Conservation (phyloP, 78 protist genomes). For the Dictyostelium purpureum region DNA sequence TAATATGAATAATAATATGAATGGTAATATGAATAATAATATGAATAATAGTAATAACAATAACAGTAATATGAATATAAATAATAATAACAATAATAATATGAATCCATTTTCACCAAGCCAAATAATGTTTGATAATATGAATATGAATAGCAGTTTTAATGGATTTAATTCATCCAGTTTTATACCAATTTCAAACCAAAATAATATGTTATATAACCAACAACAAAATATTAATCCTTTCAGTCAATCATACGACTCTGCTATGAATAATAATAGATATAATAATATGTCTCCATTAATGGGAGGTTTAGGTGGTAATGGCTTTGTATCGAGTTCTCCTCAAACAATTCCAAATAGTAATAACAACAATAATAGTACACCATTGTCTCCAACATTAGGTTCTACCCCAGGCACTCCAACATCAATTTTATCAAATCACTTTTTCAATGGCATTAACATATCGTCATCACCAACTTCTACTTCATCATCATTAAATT, state of each 20-base stretch:
- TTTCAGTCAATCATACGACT: background rate
- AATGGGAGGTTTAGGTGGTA: background rate
- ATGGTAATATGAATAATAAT: background rate
- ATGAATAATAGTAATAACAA: background rate
- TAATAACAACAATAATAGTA: background rate
- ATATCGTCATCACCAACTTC: slow-evolving; percentile 11
- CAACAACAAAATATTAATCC: background rate
- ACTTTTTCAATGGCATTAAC: background rate
- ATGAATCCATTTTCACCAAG: no score
- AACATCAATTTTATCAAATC: background rate
- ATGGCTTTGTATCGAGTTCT: background rate
- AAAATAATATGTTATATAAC: no score
- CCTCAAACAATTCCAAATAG: background rate
- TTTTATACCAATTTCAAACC: no score
- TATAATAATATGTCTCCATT: background rate
- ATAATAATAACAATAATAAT: background rate
- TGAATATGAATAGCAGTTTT: no score
- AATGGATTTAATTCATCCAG: no score
- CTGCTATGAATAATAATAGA: background rate
- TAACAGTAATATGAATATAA: background rate
- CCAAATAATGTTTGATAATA: no score
- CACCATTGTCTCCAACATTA: background rate
- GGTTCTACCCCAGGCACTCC: slow-evolving; percentile 9
- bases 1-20: background rate
- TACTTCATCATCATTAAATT: no score